These are phyloP conservation scores for Coniosporium apollinis DNA, from an alignment of 495 filamentous ascomycete genomes.

Conservation along the genomic window DNA sequence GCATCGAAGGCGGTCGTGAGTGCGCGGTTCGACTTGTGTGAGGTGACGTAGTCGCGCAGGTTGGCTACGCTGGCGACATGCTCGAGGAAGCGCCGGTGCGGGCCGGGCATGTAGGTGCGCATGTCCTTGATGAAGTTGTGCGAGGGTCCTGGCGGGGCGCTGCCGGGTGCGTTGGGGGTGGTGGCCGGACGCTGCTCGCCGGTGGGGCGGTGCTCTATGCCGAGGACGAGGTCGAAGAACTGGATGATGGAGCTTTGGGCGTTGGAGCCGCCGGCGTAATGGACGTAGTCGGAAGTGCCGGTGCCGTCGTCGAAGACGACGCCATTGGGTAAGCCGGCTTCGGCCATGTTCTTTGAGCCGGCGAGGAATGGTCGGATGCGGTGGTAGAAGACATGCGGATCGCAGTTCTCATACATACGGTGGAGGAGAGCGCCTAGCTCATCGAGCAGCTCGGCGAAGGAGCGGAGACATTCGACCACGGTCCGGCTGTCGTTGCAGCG, in stretches of 20 bases:
- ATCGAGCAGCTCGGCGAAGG: conserved; percentile 74
- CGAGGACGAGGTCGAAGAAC: conserved; percentile 85
- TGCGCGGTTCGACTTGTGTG: conserved; percentile 38
- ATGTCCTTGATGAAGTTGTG: conserved; percentile 95
- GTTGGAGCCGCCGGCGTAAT: conserved; percentile 83
- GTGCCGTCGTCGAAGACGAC: conserved; percentile 71
- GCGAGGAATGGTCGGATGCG: conserved; percentile 86
- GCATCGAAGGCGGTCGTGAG: conserved; percentile 77
- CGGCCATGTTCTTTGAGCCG: conserved; percentile 91
- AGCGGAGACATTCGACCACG: conserved; percentile 56
- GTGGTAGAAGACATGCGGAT: conserved; percentile 86
- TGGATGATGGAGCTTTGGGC: conserved; percentile 91
- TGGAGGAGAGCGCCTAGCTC: conserved; percentile 58
- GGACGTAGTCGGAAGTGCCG: conserved; percentile 46
- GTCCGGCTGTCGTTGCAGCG: conserved; percentile 47
- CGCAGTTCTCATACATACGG: conserved; percentile 84
- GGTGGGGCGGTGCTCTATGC: conserved; percentile 81
- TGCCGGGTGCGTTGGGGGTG: conserved; percentile 32
- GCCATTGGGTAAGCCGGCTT: conserved; percentile 74
- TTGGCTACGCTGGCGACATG: conserved; percentile 70
- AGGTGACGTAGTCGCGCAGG: conserved; percentile 69
- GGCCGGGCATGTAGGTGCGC: conserved; percentile 90
- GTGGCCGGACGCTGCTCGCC: conserved; percentile 41
- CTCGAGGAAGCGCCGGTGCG: conserved; percentile 75
- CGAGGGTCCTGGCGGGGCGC: conserved; percentile 35